Conservation (phyloP, 2,329 filamentous ascomycete genomes). For the Aspergillus pseudoglaucus region DNA sequence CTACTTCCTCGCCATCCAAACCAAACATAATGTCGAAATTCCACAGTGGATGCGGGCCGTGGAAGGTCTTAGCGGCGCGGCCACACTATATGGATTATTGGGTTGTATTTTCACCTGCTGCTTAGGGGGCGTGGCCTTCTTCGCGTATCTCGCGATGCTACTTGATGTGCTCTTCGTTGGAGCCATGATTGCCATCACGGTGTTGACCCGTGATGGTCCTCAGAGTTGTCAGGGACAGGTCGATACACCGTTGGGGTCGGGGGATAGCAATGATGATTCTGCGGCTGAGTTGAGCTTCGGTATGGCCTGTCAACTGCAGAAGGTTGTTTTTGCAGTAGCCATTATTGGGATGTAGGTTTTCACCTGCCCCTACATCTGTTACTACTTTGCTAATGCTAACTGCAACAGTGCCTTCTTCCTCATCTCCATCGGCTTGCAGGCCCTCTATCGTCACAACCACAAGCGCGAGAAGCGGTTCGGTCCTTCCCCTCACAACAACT, state of each 20-base stretch:
- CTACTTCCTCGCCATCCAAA: constrained; percentile 73
- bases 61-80: constrained; percentile 69
- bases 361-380: background rate
- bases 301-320: constrained; percentile 70
- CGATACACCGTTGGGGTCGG: constrained; percentile 63
- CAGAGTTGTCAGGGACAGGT: constrained; percentile 59
- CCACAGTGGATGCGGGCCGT: constrained; percentile 64
- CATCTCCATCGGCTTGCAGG: constrained; percentile 62
- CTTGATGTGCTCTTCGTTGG: constrained; percentile 72
- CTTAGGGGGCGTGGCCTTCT: constrained; percentile 66
- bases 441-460: constrained; percentile 63
- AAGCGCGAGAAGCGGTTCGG: constrained; percentile 68
- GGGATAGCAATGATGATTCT: constrained; percentile 46
- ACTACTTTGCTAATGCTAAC: constrained; percentile 3
- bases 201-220: constrained; percentile 64
- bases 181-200: constrained; percentile 74
- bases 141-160: constrained; percentile 65
- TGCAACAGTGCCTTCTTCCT: constrained; percentile 63
- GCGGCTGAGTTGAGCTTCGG: constrained; percentile 43
- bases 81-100: constrained; percentile 65
- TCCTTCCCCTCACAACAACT: constrained; percentile 59
- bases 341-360: constrained; percentile 65
- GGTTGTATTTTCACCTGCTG: constrained; percentile 72
- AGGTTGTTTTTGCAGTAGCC: constrained; percentile 67
- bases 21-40: constrained; percentile 59